phyloP scores from a whole-genome alignment of 78 protist species.

The Speleostelium caveatum region DNA sequence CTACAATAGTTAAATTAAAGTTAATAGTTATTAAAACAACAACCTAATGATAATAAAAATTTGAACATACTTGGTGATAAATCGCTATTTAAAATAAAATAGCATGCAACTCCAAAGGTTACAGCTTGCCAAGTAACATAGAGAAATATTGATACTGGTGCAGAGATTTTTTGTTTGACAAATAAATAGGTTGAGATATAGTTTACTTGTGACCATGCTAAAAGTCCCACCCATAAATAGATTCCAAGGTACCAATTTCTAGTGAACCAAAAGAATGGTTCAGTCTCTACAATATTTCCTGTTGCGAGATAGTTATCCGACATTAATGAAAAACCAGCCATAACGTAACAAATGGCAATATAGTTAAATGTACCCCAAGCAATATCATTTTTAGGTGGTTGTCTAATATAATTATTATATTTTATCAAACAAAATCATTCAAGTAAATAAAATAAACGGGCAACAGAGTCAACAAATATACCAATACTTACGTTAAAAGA shows the following conservation, averaged over 20 bases:
- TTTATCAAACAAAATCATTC: not conserved
- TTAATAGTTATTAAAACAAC: not conserved
- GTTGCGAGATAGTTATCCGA: conserved; percentile 22
- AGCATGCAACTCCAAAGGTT: conserved; percentile 4
- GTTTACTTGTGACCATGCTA: conserved; percentile 26
- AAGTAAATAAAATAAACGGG: not conserved
- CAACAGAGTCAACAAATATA: not conserved
- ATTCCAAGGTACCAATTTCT: conserved; percentile 3
- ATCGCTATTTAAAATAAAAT: conserved; percentile 25
- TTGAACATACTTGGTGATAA: conserved; percentile 62
- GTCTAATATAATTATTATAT: not conserved
- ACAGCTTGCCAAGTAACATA: conserved; percentile 48
- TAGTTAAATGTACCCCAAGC: conserved; percentile 74
- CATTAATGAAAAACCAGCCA: conserved; percentile 77
- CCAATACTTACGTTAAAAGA: conserved; percentile 54
- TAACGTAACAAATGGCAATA: conserved; percentile 59
- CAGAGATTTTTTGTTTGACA: conserved; percentile 26
- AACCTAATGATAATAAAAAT: not conserved
- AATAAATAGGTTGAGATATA: conserved; percentile 14
- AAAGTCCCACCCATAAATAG: not conserved
- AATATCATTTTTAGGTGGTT: conserved; percentile 43
- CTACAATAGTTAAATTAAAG: not conserved
- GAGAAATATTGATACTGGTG: conserved; percentile 6
- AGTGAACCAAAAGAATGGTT: conserved; percentile 19
- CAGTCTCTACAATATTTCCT: conserved; percentile 31